phyloP scores from a whole-genome alignment of 495 filamentous ascomycete genomes.

The Aspergillus sclerotioniger region DNA sequence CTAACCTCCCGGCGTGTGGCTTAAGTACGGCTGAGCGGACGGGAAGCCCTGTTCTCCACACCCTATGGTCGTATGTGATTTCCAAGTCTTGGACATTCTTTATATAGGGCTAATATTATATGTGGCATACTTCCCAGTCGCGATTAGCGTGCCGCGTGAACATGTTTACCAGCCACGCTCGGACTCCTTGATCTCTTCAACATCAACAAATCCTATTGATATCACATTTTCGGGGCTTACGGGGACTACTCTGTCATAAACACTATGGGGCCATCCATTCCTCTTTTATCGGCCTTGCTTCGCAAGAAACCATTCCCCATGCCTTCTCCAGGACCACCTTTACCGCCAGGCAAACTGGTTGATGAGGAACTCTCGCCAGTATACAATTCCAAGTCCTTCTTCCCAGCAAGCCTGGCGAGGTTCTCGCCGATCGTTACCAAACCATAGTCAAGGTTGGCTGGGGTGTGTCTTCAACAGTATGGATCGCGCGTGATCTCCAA shows the following conservation, averaged over 20 bases:
- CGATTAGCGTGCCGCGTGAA: too few species aligned
- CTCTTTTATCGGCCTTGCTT: slow-evolving; percentile 22
- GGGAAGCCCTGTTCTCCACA: too few species aligned
- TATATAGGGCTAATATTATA: too few species aligned
- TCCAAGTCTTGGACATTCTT: too few species aligned
- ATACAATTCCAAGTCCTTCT: slow-evolving; percentile 39
- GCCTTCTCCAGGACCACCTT: slow-evolving; percentile 21
- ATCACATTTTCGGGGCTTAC: too few species aligned
- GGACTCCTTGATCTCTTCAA: too few species aligned
- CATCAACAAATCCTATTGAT: too few species aligned
- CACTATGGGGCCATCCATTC: slow-evolving; percentile 16
- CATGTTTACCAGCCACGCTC: too few species aligned
- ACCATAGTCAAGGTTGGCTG: slow-evolving; percentile 40
- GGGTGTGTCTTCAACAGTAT: slow-evolving; percentile 41
- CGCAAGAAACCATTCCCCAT: slow-evolving; percentile 31
- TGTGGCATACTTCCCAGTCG: too few species aligned
- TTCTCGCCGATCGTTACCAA: slow-evolving; percentile 37
- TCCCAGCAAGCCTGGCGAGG: slow-evolving; percentile 40
- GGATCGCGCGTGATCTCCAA: slow-evolving; percentile 38
- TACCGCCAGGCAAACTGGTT: slow-evolving; percentile 29
- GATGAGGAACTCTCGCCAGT: slow-evolving; percentile 32
- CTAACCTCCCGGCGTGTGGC: too few species aligned
- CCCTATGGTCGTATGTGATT: too few species aligned
- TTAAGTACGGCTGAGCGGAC: too few species aligned
- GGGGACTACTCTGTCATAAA: slow-evolving; percentile 18